Evolutionary conservation across 1,284 basidiomycete genomes (phyloP).

Genomic region (Austroboletus olivaceoglutinosus): DNA sequence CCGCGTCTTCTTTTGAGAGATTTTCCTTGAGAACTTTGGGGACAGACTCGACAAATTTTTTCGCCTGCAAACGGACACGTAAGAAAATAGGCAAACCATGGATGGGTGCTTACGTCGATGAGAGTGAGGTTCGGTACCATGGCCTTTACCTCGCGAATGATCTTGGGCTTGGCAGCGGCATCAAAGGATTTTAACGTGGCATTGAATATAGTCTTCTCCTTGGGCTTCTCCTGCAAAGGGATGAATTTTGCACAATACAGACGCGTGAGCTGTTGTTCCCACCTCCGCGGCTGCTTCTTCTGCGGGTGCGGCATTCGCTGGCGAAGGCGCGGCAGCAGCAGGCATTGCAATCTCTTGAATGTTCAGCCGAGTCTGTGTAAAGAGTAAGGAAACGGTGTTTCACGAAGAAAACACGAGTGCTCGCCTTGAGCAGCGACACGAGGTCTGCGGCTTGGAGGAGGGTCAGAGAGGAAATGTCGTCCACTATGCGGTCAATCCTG

Average conservation of each 20-base stretch:
- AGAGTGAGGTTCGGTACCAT: conserved; percentile 92
- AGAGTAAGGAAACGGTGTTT: not conserved
- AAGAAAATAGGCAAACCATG: conserved; percentile 7
- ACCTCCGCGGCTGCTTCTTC: conserved; percentile 69
- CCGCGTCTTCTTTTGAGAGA: conserved; percentile 95
- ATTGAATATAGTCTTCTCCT: conserved; percentile 98
- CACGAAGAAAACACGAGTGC: conserved; percentile 7
- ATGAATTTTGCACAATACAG: not conserved
- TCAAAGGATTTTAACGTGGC: conserved; percentile 94
- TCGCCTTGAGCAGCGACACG: conserved; percentile 87
- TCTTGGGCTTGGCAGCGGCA: conserved; percentile 88
- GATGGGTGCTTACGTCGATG: conserved; percentile 74
- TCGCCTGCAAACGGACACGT: conserved; percentile 64
- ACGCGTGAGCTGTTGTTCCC: conserved; percentile 15
- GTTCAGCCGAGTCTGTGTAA: conserved; percentile 79
- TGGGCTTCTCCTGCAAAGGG: conserved; percentile 79
- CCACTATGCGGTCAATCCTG: conserved; percentile 82
- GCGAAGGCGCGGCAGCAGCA: conserved; percentile 63
- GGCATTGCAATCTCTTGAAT: conserved; percentile 98
- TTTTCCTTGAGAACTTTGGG: conserved; percentile 97
- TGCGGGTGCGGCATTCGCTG: conserved; percentile 44
- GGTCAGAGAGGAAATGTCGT: conserved; percentile 89
- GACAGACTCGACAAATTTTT: conserved; percentile 98
- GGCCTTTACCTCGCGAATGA: conserved; percentile 98
- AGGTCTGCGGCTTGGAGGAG: conserved; percentile 97